phyloP scores from a whole-genome alignment of 345 rosid genomes.

The Salix brachista region DNA sequence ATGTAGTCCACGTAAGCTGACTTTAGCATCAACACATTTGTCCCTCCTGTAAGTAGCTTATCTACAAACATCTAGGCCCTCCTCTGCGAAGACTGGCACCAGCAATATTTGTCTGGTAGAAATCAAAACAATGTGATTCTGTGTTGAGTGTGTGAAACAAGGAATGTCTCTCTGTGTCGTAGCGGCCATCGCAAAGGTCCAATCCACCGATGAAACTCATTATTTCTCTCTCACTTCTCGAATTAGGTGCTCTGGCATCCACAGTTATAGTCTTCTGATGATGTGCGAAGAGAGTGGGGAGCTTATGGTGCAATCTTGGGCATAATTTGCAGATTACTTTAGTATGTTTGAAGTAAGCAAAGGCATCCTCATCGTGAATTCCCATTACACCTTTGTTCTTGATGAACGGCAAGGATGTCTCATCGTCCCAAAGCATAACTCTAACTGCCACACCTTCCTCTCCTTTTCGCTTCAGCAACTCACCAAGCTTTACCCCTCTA shows the following conservation, averaged over 20 bases:
- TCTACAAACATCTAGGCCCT: too few relatives aligned
- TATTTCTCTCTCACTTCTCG: constrained; percentile 49
- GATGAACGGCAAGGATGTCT: constrained; percentile 66
- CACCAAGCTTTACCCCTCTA: constrained; percentile 62
- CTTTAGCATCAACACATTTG: too few relatives aligned
- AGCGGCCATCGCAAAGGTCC: constrained; percentile 78
- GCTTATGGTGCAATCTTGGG: constrained; percentile 61
- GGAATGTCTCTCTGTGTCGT: constrained; percentile 77
- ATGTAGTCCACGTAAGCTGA: too few relatives aligned
- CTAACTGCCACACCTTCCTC: constrained; percentile 89
- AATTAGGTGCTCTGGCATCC: constrained; percentile 33
- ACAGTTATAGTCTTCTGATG: constrained; percentile 80
- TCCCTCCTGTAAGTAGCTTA: too few relatives aligned
- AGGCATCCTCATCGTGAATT: constrained; percentile 62
- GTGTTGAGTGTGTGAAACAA: constrained; percentile 58
- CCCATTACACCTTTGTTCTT: constrained; percentile 81
- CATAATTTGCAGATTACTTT: constrained; percentile 60
- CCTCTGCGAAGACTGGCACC: constrained; percentile 73
- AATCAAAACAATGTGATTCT: constrained; percentile 43
- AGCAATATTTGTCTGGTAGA: constrained; percentile 62
- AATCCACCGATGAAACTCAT: constrained; percentile 81
- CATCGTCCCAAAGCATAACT: constrained; percentile 84
- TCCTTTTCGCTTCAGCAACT: constrained; percentile 62
- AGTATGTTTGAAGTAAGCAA: constrained; percentile 61
- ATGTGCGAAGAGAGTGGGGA: constrained; percentile 78